Percentiles rank a stretch among this genome's conserved stretches.
These are phyloP conservation scores for Candida cerambycidarum DNA, from an alignment of 805 yeast genomes.

Conservation along the genomic window DNA sequence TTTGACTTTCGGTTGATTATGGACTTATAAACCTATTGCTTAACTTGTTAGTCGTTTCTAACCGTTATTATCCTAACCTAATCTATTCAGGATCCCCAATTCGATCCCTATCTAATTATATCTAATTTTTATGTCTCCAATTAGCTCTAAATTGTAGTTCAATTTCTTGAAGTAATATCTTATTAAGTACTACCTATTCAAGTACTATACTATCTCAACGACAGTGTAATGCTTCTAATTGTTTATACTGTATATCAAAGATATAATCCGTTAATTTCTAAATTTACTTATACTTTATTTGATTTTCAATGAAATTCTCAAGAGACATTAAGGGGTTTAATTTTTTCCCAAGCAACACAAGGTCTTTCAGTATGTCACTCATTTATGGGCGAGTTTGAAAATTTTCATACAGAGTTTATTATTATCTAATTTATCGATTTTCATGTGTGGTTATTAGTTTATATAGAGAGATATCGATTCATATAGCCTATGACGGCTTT, in stretches of 20 bases:
- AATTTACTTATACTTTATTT: not conserved
- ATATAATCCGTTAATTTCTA: not conserved
- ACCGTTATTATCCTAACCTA: too few relatives aligned
- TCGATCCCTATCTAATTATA: not conserved
- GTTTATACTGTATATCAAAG: not conserved
- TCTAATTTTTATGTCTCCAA: too few relatives aligned
- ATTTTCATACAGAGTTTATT: too few relatives aligned
- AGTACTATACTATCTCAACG: conserved; percentile 4
- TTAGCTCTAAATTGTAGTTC: too few relatives aligned
- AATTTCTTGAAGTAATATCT: too few relatives aligned
- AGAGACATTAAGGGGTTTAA: conserved; percentile 8
- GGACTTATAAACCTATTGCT: too few relatives aligned
- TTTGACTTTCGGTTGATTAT: too few relatives aligned
- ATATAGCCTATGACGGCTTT: too few relatives aligned
- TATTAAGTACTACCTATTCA: not conserved
- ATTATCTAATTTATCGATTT: not conserved
- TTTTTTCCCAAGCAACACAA: conserved; percentile 2
- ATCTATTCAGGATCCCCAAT: too few relatives aligned
- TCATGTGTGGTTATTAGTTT: not conserved
- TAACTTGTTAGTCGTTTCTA: too few relatives aligned
- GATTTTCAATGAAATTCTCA: conserved; percentile 7
- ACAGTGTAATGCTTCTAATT: conserved; percentile 2
- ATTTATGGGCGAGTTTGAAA: not conserved
- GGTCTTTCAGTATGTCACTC: not conserved
- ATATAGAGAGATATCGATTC: not conserved